Percentiles rank a stretch among this genome's conserved stretches.
phyloP scores from a whole-genome alignment of 2,329 filamentous ascomycete genomes.

The Calonectria pteridis region DNA sequence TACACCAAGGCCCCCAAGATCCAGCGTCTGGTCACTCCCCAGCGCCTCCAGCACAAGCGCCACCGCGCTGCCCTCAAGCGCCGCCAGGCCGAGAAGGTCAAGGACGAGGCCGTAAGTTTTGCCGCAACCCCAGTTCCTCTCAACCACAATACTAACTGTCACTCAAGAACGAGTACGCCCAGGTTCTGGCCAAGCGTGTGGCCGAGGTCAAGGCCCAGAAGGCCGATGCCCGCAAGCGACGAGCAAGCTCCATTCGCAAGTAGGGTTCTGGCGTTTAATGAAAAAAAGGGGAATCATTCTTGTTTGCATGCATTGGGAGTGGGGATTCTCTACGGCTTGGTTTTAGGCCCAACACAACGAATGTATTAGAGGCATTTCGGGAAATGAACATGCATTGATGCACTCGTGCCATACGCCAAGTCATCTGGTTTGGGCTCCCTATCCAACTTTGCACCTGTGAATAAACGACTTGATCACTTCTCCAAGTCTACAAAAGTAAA shows the following conservation, averaged over 20 bases:
- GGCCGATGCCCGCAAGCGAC: conserved; percentile 94
- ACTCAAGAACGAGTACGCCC: conserved; percentile 93
- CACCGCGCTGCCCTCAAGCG: conserved; percentile 98
- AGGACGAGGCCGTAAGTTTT: conserved; percentile 94
- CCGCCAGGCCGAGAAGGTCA: conserved; percentile 95
- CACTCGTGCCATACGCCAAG: conserved; percentile 41
- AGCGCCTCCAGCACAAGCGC: conserved; percentile 99
- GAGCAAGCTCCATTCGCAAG: conserved; percentile 95
- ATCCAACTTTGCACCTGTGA: conserved; percentile 3
- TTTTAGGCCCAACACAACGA: conserved; percentile 50
- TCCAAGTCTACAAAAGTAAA: neutral
- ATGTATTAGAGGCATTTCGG: conserved; percentile 55
- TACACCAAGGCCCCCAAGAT: conserved; percentile 99
- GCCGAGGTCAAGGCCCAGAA: conserved; percentile 95
- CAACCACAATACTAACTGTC: conserved; percentile 50
- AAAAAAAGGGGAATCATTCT: conserved; percentile 53
- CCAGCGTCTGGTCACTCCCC: conserved; percentile 98
- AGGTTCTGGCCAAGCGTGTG: conserved; percentile 97
- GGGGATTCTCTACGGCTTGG: conserved; percentile 50
- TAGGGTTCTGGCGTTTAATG: conserved; percentile 64
- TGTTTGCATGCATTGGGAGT: conserved; percentile 58
- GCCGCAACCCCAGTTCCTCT: accelerated
- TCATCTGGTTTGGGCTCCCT: conserved; percentile 15
- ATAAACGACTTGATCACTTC: neutral
- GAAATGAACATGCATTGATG: conserved; percentile 51